Base-by-base conservation (phyloP, 2,329 filamentous ascomycete species). In the Aspergillus novofumigatus region DNA sequence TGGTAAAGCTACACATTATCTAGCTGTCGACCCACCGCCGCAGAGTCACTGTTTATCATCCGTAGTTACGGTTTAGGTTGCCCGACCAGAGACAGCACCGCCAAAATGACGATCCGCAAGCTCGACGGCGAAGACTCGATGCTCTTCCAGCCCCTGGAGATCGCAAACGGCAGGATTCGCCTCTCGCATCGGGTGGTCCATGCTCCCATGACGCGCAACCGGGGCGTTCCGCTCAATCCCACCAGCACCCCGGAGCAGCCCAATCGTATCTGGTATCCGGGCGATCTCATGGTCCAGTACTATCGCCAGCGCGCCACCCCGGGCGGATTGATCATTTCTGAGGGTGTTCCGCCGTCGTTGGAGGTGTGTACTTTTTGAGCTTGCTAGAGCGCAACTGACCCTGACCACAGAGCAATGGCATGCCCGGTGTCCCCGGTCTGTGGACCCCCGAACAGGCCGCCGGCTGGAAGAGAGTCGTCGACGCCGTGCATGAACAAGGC, bases 121-220 rank as follows among this genome's bases (percentile, higher is more conserved):
- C 21, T 61, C 21, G 53, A 55, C n/a, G 59, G 62, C 52, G 60
- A 67, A 52, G 32, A 62, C 61, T 75, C 70, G 60, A 75, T 60
- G 64, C 73, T 80, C 41, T 81, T 80, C 62, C 66, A 70, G 54
- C 77, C 79, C 5, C 62, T 80, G 54, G 64, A 71, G 29, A 72
- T 80, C 50, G 73, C 77, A 58, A 77, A 78, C 67, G 77, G 81
- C 58, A 76, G 77, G 47, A 74, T 80, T 47, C 68, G 68, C 9
- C 77, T 86, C 32, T 72, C 77, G 51, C 81, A 84, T 62, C 78
- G 83, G 53, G 69, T 85, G 25, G 72, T 81, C 48, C 67, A 80
- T 61, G 79, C 81, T 1, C 80, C 83, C 2, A 67, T 85, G 55
- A 85, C 82, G 4, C 77, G 83, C 20, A 80, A 80, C 62, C 77